These are phyloP conservation scores for Boletus subparvulus DNA, from an alignment of 768 basidiomycete species.

Conservation along the genomic window DNA sequence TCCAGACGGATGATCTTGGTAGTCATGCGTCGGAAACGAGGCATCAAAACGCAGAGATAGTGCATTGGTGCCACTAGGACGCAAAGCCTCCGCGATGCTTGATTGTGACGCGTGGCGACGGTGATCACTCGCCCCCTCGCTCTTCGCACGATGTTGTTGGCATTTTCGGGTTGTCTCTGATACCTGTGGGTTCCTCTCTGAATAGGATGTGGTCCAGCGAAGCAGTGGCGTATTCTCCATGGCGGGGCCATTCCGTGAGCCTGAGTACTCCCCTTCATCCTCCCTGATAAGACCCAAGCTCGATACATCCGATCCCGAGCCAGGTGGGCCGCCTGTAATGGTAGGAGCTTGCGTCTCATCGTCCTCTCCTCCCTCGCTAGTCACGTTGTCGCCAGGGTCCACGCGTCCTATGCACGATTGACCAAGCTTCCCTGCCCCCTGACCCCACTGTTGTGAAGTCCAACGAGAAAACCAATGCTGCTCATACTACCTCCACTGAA, in stretches of 20 bases:
- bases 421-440: conserved; percentile 25
- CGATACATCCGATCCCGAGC: conserved; percentile 19
- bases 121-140: conserved; percentile 19
- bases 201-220: conserved; percentile 19
- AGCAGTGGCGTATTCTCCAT: conserved; percentile 11
- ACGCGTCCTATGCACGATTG: conserved; percentile 20
- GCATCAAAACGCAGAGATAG: conserved; percentile 38
- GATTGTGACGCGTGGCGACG: conserved; percentile 25
- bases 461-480: conserved; percentile 31
- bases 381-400: conserved; percentile 8
- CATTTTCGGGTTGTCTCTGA: conserved; percentile 16
- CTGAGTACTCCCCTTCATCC: conserved; percentile 27
- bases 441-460: conserved; percentile 31
- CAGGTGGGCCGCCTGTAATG: conserved; percentile 20
- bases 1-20: conserved; percentile 24
- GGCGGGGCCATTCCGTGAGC: conserved; percentile 9
- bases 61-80: conserved; percentile 26
- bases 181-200: conserved; percentile 15
- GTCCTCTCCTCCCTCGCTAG: conserved; percentile 15
- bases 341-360: conserved; percentile 19
- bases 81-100: conserved; percentile 22
- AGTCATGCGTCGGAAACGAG: conserved; percentile 31
- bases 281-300: conserved; percentile 33
- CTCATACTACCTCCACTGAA: conserved; percentile 24
- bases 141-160: conserved; percentile 23